These are phyloP conservation scores for Fusarium napiforme DNA, from an alignment of 2,329 filamentous ascomycete species.

Conservation along the genomic window DNA sequence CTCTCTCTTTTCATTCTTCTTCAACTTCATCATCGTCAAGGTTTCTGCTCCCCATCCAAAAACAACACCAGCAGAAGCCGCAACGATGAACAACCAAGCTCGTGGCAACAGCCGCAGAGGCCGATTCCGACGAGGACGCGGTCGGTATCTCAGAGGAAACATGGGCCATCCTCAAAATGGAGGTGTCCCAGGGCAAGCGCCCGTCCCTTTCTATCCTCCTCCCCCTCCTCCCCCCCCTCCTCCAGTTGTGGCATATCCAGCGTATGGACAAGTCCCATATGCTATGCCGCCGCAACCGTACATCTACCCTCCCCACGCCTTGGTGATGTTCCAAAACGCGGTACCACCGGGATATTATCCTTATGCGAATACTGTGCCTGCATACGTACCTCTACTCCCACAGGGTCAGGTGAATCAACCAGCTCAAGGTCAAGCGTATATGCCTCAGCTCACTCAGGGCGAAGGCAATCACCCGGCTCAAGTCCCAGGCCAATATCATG, in stretches of 20 bases:
- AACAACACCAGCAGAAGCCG: neutral
- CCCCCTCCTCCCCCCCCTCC: neutral
- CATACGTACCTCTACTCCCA: neutral
- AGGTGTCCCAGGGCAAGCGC: neutral
- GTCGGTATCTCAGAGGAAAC: neutral
- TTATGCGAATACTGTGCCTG: neutral
- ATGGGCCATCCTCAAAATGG: neutral
- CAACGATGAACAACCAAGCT: neutral
- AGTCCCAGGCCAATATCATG: neutral
- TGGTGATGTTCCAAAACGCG: neutral
- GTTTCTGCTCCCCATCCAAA: neutral
- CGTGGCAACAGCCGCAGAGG: neutral
- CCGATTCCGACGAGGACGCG: neutral
- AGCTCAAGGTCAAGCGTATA: neutral
- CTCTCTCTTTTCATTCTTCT: too few relatives aligned
- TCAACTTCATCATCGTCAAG: neutral
- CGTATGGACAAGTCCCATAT: neutral
- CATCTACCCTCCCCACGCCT: too few relatives aligned
- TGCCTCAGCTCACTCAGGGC: too few relatives aligned
- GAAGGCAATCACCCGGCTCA: neutral
- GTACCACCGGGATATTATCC: neutral
- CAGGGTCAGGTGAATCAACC: neutral
- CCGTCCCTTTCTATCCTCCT: too few relatives aligned
- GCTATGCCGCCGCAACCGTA: neutral
- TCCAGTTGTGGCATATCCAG: neutral